Base-by-base conservation (phyloP, 768 basidiomycete genomes). In the Mycena rebaudengoi region DNA sequence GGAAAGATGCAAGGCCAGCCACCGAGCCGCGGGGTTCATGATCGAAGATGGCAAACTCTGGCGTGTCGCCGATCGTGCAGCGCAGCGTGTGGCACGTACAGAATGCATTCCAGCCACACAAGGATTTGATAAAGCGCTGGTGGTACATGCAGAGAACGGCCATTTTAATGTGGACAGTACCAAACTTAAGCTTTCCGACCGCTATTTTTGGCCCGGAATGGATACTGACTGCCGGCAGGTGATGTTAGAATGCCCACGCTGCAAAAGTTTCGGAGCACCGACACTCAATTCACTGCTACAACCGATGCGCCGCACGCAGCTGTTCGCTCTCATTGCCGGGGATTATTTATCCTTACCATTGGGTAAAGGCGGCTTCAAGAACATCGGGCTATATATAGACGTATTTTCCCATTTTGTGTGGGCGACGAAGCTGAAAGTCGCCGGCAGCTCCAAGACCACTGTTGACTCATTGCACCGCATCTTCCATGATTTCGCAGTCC, bases 291-390 rank as follows among this genome's bases (percentile, higher is more conserved):
- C 73, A 0, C 69, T 78, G 0, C 56, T 76, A n/a, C 59, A 75
- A 44, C 78, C 74, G 0, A 73, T 78, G 29, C 73, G 67, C 4
- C 60, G 72, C 0, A 60, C 55, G 0, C 70, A 71, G 21, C 78
- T 74, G 1, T 76, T 76, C 58, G 64, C 73, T 23, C 52, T 78
- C 1, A 18, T 77, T 0, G 73, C 72, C 0, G 75, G 62, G 0
- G 75, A 78, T 60, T 78, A 78, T 46, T 45, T 76, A 4, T 69
- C 69, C 0, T 28, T 76, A 18, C 76, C 73, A 4, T 26, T 48
- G 0, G 74, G 71, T 0, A 73, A 67, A 23, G 73, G 71, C 12
- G 70, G 70, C 3, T 74, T 55, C 52, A 61, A 70, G 37, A 72
- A 64, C 0, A 37, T 71, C 0, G 63, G 64, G 0, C 33, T 75